A percentile compares a stretch with the other conserved stretches of the same genome.
These are phyloP conservation scores for Cladorrhinum samala DNA, from an alignment of 495 filamentous ascomycete genomes.

Conservation along the genomic window DNA sequence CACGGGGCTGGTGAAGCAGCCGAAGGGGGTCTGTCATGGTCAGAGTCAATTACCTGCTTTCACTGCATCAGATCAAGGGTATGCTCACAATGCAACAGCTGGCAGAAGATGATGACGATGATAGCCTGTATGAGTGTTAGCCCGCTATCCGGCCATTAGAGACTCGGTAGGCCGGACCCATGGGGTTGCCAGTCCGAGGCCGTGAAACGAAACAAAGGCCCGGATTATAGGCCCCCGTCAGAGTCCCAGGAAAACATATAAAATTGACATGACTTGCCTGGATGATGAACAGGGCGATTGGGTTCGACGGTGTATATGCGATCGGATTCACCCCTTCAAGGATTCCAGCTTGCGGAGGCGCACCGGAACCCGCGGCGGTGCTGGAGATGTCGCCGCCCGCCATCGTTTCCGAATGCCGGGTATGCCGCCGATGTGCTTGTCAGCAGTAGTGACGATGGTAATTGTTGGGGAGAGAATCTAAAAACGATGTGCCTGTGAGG, in stretches of 20 bases:
- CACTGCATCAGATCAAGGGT: too few species aligned
- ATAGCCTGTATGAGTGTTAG: slow-evolving; percentile 52
- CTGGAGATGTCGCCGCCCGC: slow-evolving; percentile 7
- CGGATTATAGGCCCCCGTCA: background rate
- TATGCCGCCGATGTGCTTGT: background rate
- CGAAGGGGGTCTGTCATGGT: slow-evolving; percentile 55
- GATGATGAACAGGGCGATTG: slow-evolving; percentile 91
- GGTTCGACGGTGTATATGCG: slow-evolving; percentile 66
- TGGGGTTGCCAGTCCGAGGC: background rate
- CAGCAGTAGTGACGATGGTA: too few species aligned
- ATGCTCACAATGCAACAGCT: slow-evolving; percentile 54
- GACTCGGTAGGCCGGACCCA: slow-evolving; percentile 2
- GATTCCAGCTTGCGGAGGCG: slow-evolving; percentile 27
- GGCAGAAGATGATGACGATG: slow-evolving; percentile 88
- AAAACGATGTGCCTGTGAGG: too few species aligned
- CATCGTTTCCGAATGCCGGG: slow-evolving; percentile 1
- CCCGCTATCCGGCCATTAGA: background rate
- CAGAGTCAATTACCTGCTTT: too few species aligned
- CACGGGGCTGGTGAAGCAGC: slow-evolving; percentile 79
- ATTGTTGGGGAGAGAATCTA: too few species aligned
- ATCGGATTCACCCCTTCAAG: slow-evolving; percentile 60
- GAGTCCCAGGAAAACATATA: slow-evolving; percentile 2
- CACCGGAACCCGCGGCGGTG: slow-evolving; percentile 8
- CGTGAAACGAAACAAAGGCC: slow-evolving; percentile 2
- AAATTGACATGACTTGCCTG: slow-evolving; percentile 53